These are phyloP conservation scores for Candida incommunis DNA, from an alignment of 805 yeast species.

Conservation along the genomic window DNA sequence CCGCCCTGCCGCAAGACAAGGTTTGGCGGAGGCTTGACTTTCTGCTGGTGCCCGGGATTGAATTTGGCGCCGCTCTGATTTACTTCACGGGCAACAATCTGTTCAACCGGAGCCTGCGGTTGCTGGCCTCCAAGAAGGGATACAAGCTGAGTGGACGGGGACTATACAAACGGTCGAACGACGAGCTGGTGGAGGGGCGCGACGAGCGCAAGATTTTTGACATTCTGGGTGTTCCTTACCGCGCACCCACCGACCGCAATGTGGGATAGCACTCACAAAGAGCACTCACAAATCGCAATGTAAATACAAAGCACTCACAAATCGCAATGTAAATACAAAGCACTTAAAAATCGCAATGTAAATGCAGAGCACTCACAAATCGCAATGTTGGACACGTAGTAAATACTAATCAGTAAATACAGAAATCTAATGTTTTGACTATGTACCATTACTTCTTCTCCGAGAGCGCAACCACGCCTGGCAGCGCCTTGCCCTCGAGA, in stretches of 20 bases:
- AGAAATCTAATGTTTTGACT: too few species aligned
- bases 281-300: neutral
- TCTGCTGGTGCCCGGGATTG: slow-evolving; percentile 30
- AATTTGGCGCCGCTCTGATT: slow-evolving; percentile 33
- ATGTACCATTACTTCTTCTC: slow-evolving; percentile 32
- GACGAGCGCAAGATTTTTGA: slow-evolving; percentile 33
- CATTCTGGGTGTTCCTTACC: slow-evolving; percentile 26
- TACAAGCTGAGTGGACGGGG: slow-evolving; percentile 31
- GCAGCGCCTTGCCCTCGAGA: slow-evolving; percentile 95
- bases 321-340: too few species aligned
- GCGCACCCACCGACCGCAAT: slow-evolving; percentile 22
- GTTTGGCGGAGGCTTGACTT: slow-evolving; percentile 42
- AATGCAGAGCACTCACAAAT: neutral
- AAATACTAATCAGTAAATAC: neutral
- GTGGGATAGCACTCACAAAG: slow-evolving; percentile 3
- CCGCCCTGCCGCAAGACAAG: slow-evolving; percentile 15
- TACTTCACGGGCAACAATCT: slow-evolving; percentile 43
- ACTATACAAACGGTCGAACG: slow-evolving; percentile 17
- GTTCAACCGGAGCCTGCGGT: slow-evolving; percentile 34
- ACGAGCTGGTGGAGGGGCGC: slow-evolving; percentile 27
- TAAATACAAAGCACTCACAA: neutral
- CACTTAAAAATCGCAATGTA: too few species aligned
- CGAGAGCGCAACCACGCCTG: slow-evolving; percentile 92
- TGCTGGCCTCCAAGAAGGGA: slow-evolving; percentile 28
- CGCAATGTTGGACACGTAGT: neutral